Conservation (phyloP, 2,329 filamentous ascomycete genomes). For the Penicillium sp. region DNA sequence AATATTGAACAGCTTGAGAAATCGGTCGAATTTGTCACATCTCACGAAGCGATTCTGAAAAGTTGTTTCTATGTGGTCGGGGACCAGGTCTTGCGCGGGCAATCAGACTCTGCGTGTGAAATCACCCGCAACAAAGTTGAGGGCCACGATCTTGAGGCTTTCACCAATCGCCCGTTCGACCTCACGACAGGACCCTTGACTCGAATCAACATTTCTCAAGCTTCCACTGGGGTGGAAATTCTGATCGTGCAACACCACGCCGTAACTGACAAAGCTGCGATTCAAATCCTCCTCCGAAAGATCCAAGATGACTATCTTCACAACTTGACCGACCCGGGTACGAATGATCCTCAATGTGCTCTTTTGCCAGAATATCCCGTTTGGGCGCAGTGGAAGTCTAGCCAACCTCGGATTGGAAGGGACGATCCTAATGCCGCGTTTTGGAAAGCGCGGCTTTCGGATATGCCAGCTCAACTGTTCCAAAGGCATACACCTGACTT, state of each 20-base stretch:
- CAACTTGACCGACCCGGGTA: not conserved
- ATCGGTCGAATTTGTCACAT: not conserved
- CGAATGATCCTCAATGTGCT: not conserved
- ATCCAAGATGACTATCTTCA: not conserved
- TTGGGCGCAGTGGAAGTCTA: not conserved
- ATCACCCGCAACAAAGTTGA: not conserved
- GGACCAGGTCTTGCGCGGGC: not conserved
- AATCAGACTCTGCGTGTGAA: not conserved
- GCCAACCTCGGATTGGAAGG: not conserved
- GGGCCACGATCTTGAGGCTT: not conserved
- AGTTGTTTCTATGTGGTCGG: not conserved
- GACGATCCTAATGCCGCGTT: not conserved
- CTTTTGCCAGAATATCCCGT: not conserved
- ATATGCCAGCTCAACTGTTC: not conserved
- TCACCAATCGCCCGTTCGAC: not conserved
- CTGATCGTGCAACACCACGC: not conserved
- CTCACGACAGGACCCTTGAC: not conserved
- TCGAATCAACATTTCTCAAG: not conserved
- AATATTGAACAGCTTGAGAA: not conserved
- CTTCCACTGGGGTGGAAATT: not conserved
- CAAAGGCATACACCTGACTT: not conserved
- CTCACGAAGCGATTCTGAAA: not conserved
- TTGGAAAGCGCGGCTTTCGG: not conserved
- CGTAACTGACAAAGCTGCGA: not conserved
- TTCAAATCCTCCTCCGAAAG: not conserved